Percentiles rank a stretch among this genome's conserved stretches.
Conservation (phyloP, 1,139 yeast genomes). For the Taphrina sp. region DNA sequence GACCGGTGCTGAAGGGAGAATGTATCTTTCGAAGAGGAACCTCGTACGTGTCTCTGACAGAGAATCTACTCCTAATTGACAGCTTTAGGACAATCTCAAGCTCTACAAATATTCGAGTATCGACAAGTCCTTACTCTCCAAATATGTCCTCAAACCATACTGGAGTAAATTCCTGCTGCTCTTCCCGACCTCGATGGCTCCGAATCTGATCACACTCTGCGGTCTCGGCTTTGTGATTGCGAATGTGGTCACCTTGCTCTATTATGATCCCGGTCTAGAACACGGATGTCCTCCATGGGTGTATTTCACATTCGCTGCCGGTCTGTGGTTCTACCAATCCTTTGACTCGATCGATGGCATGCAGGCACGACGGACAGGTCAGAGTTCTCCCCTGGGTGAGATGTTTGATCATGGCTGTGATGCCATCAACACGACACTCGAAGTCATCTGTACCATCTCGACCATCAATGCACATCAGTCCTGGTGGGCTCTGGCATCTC, state of each 20-base stretch:
- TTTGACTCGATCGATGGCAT: slow-evolving; percentile 81
- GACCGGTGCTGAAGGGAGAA: no score
- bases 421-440: slow-evolving; percentile 60
- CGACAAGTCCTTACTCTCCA: slow-evolving; percentile 66
- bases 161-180: slow-evolving; percentile 66
- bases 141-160: slow-evolving; percentile 64
- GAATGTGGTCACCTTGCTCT: slow-evolving; percentile 56
- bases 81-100: slow-evolving; percentile 23
- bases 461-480: slow-evolving; percentile 27
- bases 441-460: slow-evolving; percentile 27
- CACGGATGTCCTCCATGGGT: slow-evolving; percentile 63
- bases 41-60: slow-evolving; percentile 21
- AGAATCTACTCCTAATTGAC: no score
- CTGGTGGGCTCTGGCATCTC: slow-evolving; percentile 32
- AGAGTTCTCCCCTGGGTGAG: slow-evolving; percentile 76
- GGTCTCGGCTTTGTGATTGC: slow-evolving; percentile 61
- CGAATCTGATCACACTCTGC: slow-evolving; percentile 62
- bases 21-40: slow-evolving; percentile 26
- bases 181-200: slow-evolving; percentile 69
- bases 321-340: slow-evolving; percentile 74
- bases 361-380: slow-evolving; percentile 66
- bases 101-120: slow-evolving; percentile 40
- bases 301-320: slow-evolving; percentile 64
- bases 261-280: slow-evolving; percentile 59
- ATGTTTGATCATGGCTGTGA: slow-evolving; percentile 74